Percentiles rank a stretch among this genome's conserved stretches.
phyloP scores from a whole-genome alignment of 257 asterid species.

The Przewalskia tangutica region DNA sequence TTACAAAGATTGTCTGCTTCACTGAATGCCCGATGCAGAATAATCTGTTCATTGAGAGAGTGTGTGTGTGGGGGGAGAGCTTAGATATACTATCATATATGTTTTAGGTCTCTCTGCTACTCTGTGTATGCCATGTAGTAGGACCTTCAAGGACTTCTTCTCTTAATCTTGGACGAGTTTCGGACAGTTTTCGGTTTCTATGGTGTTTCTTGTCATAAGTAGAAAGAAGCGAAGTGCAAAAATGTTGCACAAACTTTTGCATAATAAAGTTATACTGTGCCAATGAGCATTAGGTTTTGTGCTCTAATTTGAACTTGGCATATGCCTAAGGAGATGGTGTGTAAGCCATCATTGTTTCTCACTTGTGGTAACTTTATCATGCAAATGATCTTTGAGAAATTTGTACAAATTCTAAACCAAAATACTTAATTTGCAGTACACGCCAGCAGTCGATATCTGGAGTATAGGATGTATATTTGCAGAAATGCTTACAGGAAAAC shows the following conservation, averaged over 20 bases:
- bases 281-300: neutral
- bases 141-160: neutral
- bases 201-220: neutral
- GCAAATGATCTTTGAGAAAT: neutral
- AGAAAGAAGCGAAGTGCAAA: neutral
- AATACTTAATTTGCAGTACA: slow-evolving; percentile 49
- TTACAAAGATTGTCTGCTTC: no score
- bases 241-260: neutral
- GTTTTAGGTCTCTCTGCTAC: neutral
- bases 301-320: neutral
- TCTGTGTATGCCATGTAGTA: neutral
- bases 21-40: no score
- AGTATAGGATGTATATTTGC: slow-evolving; percentile 96
- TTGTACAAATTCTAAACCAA: neutral
- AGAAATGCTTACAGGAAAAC: slow-evolving; percentile 78
- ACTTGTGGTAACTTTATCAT: neutral
- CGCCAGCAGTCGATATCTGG: slow-evolving; percentile 96
- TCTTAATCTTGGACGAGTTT: neutral
- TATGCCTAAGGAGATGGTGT: neutral
- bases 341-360: neutral
- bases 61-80: no score
- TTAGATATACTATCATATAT: neutral
- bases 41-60: no score
- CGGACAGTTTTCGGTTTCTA: neutral
- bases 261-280: neutral